Evolutionary conservation across 805 yeast species (phyloP).

Genomic region (Wickerhamiella qilinensis): DNA sequence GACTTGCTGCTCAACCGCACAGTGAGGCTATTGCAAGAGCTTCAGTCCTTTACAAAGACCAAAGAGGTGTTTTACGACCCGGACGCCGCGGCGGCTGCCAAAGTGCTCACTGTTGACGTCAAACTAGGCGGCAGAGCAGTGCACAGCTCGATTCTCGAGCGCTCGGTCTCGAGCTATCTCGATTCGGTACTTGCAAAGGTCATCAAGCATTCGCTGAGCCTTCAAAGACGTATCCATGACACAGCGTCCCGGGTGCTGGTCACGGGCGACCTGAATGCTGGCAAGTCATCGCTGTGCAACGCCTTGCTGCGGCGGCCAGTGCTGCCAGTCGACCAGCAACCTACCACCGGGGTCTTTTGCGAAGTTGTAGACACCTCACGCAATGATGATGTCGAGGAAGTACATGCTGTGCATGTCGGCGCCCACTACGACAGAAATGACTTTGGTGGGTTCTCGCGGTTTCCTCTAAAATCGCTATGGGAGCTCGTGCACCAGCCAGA

Average conservation of each 20-base stretch:
- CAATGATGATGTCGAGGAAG: conserved; percentile 68
- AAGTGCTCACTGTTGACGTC: conserved; percentile 47
- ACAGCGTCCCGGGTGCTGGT: conserved; percentile 86
- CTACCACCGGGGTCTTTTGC: conserved; percentile 91
- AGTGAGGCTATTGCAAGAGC: conserved; percentile 15
- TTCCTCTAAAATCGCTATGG: conserved; percentile 39
- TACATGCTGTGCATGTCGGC: conserved; percentile 62
- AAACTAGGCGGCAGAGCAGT: conserved; percentile 33
- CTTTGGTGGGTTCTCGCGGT: conserved; percentile 47
- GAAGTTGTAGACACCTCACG: conserved; percentile 77
- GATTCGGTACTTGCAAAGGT: conserved; percentile 53
- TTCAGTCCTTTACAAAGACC: conserved; percentile 12
- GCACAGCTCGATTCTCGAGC: conserved; percentile 44
- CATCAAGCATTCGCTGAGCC: conserved; percentile 46
- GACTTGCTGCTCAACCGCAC: conserved; percentile 28
- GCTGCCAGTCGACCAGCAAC: conserved; percentile 93
- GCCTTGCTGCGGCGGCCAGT: conserved; percentile 63
- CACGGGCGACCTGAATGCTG: conserved; percentile 94
- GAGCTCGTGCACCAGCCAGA: conserved; percentile 62
- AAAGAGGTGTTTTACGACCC: conserved; percentile 6
- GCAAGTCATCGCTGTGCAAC: conserved; percentile 91
- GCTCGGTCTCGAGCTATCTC: conserved; percentile 51
- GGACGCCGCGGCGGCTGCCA: conserved; percentile 27
- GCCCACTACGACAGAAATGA: conserved; percentile 34
- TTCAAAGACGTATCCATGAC: conserved; percentile 76